These are phyloP conservation scores for Auriscalpium microsporum DNA, from an alignment of 768 basidiomycete genomes.

Conservation along the genomic window DNA sequence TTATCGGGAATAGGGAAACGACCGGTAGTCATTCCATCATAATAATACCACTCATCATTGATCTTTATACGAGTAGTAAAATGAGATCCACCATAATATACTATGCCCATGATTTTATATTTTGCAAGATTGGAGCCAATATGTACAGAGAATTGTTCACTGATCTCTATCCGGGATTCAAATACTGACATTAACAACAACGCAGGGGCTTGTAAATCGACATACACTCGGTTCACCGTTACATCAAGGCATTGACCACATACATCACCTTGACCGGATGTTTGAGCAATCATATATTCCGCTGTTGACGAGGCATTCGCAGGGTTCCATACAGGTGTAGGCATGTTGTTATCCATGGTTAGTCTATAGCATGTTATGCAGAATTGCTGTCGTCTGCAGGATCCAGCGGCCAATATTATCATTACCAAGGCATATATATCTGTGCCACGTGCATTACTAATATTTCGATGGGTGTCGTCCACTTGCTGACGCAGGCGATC, in stretches of 20 bases:
- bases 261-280: background rate
- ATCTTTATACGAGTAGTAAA: constrained; percentile 17
- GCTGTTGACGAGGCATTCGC: too few species aligned
- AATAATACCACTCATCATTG: constrained; percentile 16
- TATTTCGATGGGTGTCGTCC: background rate
- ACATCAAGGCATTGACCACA: background rate
- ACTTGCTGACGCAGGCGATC: background rate
- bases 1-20: too few species aligned
- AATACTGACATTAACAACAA: background rate
- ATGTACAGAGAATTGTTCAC: background rate
- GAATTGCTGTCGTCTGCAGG: background rate
- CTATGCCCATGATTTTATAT: constrained; percentile 11
- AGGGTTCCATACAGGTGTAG: too few species aligned
- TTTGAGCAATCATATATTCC: too few species aligned
- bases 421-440: background rate
- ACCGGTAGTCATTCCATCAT: constrained; percentile 18
- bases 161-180: background rate
- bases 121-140: background rate
- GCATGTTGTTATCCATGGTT: too few species aligned
- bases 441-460: background rate
- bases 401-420: background rate
- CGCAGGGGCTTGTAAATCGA: background rate
- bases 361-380: too few species aligned
- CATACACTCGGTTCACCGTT: too few species aligned
- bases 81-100: constrained; percentile 18